Evolutionary conservation across 2,329 filamentous ascomycete genomes (phyloP), one percentile per base, ranked within the genome.

Genomic region (Cadophora malorum): DNA sequence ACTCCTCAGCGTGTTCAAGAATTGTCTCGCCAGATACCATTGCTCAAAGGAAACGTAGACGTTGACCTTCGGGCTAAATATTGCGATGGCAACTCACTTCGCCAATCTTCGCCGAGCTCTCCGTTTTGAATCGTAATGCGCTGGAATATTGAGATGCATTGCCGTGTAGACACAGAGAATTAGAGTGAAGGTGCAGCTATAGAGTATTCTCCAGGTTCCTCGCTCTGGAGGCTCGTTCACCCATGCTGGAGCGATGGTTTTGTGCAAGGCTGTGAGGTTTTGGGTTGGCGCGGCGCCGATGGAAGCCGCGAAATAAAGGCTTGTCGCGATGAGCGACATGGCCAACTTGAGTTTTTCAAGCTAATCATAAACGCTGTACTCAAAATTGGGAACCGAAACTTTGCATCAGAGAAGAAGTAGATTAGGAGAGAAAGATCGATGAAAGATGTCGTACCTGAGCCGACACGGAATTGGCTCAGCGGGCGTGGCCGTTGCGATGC

Each of bases 111-210:
- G 49, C 31, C 33, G 38, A 9, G n/a, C 28, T 9, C 47, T 45
- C 21, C 25, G 23, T 33, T 33, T 55, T 4, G 23, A 16, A 10
- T 63, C 62, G 5, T n/a, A 25, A 33, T 47, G 28, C 9, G 25
- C 38, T 12, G 64, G 64, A 6, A 66, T 23, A 33, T 61, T 66
- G 4, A 66, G 55, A 55, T 66, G 64, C 5, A 66, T 6, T 2
- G 56, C 53, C 4, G 31, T 61, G 47, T 25, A 66, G 21, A 66
- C 31, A 33, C 56, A 61, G 4, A 66, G 23, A 7, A 50, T 14
- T 4, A 61, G 45, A 6, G 56, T 61, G 10, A 47, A 52, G 6
- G 47, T 16, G 50, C 56, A 66, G 16, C 64, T 66, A 9, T 55
- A 52, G 7, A 66, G 56, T 1, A 66, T 16, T 9, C 35, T 52